Percentiles rank a stretch among this genome's conserved stretches.
Evolutionary conservation across 169 alveolate genomes (phyloP).

Genomic region (Ichthyophthirius multifiliis): DNA sequence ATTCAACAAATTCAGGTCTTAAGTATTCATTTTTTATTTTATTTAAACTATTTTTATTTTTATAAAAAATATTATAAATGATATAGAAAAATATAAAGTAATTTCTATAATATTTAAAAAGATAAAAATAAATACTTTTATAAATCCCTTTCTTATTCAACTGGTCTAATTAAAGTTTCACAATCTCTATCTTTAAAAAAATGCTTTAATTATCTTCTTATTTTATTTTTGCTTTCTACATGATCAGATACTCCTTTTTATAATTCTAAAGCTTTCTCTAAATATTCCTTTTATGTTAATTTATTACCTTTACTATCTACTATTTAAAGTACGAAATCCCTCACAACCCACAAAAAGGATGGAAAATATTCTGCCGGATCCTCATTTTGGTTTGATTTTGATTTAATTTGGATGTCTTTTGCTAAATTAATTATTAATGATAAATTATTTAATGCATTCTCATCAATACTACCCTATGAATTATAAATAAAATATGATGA

Average conservation of each 20-base stretch:
- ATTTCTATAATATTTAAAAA: background rate
- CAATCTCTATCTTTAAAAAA: conserved; percentile 85
- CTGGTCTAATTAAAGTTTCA: conserved; percentile 82
- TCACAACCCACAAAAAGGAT: conserved; percentile 76
- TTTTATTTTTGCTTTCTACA: conserved; percentile 72
- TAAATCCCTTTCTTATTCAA: conserved; percentile 79
- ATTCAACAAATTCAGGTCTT: conserved; percentile 75
- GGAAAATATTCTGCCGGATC: conserved; percentile 70
- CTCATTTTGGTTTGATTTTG: conserved; percentile 41
- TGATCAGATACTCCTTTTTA: conserved; percentile 66
- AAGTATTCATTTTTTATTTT: background rate
- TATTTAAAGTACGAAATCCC: conserved; percentile 78
- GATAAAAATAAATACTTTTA: conserved; percentile 24
- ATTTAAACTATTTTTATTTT: background rate
- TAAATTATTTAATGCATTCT: conserved; percentile 68
- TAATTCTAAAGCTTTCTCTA: conserved; percentile 75
- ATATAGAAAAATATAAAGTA: background rate
- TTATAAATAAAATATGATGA: conserved; percentile 75
- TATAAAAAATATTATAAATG: background rate
- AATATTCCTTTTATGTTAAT: conserved; percentile 73
- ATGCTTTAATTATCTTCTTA: conserved; percentile 70
- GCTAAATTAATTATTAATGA: conserved; percentile 78
- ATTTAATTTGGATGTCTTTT: conserved; percentile 61
- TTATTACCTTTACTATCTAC: conserved; percentile 60
- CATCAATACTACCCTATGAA: conserved; percentile 84